Evolutionary conservation across 1,284 basidiomycete species (phyloP), one percentile per base, ranked within the genome.

Genomic region (Golubevia sp.): DNA sequence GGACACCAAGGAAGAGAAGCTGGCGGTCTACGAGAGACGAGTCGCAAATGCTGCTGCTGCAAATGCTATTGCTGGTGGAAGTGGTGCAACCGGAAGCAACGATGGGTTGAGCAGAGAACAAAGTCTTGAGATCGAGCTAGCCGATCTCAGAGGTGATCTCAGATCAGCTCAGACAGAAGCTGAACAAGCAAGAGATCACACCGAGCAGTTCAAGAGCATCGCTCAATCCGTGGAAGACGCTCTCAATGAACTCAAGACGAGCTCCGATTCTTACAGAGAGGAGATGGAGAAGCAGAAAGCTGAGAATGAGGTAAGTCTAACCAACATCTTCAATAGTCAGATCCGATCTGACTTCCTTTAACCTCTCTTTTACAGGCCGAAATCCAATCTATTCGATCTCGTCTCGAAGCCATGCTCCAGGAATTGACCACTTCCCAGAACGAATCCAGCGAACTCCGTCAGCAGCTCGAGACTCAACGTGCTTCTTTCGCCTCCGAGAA

Each of bases 11-110:
- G 88, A 90, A 59, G 92, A 93, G 86, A 93, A 93, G 84, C 87
- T 95, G 24, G 87, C 91, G 2, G 91, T 95, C 1, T 95, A 93
- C 73, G 93, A 95, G 79, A 88, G 92, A 23, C 87, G 91, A 54
- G 68, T 56, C 8, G 78, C 88, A 0, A 83, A 84, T 56, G 71
- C 70, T 49, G 24, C 64, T 48, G 59, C 68, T 59, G 34, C 55
- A 27, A 58, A 59, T 56, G 38, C 48, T 13, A 53, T 49, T 18
- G 27, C 48, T 34, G 58, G 34, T 48, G 51, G 56, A 11, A 38
- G 56, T 3, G 53, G 52, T 24, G 23, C 24, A 21, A 25, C 18
- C 51, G 84, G 38, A 70, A 84, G 18, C 67, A 80, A 2, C 70
- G 86, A 86, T 66, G 87, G 86, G 63, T 73, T 89, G 57, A 88